phyloP scores from a whole-genome alignment of 768 basidiomycete species.

The Rubroboletus pulcherrimus region DNA sequence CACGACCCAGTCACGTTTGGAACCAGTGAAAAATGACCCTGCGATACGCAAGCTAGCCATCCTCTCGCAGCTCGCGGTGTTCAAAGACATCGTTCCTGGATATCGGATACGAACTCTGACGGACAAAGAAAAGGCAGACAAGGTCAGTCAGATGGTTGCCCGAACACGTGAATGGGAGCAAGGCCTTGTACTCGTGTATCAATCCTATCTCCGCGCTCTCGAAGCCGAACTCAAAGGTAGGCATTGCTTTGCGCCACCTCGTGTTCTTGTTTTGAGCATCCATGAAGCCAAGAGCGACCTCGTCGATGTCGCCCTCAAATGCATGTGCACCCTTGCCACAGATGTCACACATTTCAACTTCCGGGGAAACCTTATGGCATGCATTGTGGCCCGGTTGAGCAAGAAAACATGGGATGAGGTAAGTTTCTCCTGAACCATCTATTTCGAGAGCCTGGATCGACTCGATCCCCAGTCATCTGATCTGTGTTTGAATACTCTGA shows the following conservation, averaged over 20 bases:
- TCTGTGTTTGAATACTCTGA: conserved; percentile 76
- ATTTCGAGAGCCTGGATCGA: conserved; percentile 6
- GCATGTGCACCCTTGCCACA: conserved; percentile 81
- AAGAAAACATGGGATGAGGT: conserved; percentile 89
- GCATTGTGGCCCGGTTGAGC: conserved; percentile 78
- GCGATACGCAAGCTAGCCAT: conserved; percentile 85
- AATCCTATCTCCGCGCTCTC: conserved; percentile 79
- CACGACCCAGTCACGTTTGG: conserved; percentile 60
- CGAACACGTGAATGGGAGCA: conserved; percentile 94
- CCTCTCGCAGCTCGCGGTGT: conserved; percentile 88
- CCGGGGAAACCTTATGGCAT: conserved; percentile 85
- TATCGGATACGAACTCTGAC: conserved; percentile 92
- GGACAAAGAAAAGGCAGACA: conserved; percentile 86
- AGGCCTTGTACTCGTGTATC: conserved; percentile 84
- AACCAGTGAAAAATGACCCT: conserved; percentile 73
- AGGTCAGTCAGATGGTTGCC: conserved; percentile 90
- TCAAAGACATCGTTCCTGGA: conserved; percentile 93
- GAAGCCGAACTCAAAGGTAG: conserved; percentile 83
- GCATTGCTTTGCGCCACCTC: conserved; percentile 16
- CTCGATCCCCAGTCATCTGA: conserved; percentile 65
- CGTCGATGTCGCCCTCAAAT: conserved; percentile 67
- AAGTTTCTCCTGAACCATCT: conserved; percentile 25
- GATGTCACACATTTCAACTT: conserved; percentile 97
- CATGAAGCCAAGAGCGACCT: conserved; percentile 59
- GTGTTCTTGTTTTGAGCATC: conserved; percentile 17